These are phyloP conservation scores for Zymoseptoria crescenta DNA, from an alignment of 2,329 filamentous ascomycete species.

Conservation along the genomic window DNA sequence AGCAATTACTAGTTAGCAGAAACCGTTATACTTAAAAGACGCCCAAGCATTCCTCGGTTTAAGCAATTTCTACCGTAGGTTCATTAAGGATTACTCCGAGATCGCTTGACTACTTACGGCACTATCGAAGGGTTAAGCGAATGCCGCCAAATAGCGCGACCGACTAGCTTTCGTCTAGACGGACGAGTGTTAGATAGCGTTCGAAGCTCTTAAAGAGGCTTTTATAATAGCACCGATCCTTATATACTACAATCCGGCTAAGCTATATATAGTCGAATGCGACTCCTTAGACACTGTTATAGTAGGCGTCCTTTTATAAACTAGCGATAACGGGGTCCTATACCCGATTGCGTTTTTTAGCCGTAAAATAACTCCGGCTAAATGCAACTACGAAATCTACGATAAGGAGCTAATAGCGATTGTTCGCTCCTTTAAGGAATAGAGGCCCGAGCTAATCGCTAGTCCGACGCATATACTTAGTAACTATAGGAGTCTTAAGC, in stretches of 20 bases:
- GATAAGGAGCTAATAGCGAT: constrained; percentile 33
- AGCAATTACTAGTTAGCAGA: background rate
- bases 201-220: background rate
- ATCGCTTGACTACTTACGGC: background rate
- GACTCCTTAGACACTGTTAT: background rate
- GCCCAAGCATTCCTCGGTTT: background rate
- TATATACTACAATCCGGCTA: background rate
- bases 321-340: background rate
- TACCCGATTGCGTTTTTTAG: constrained; percentile 19
- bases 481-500: constrained; percentile 25
- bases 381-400: too few relatives aligned
- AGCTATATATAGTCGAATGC: background rate
- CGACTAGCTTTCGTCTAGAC: too few relatives aligned
- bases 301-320: background rate
- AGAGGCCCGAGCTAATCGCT: constrained; percentile 15
- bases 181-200: too few relatives aligned
- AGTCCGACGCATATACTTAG: constrained; percentile 19
- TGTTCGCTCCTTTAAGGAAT: constrained; percentile 23
- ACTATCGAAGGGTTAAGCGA: background rate
- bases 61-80: too few relatives aligned
- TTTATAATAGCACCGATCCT: background rate
- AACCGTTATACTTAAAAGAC: background rate
- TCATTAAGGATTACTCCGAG: background rate
- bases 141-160: too few relatives aligned
- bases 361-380: constrained; percentile 15